Conservation (phyloP, 1,139 yeast genomes). For the Blastobotrys malaysiensis region DNA sequence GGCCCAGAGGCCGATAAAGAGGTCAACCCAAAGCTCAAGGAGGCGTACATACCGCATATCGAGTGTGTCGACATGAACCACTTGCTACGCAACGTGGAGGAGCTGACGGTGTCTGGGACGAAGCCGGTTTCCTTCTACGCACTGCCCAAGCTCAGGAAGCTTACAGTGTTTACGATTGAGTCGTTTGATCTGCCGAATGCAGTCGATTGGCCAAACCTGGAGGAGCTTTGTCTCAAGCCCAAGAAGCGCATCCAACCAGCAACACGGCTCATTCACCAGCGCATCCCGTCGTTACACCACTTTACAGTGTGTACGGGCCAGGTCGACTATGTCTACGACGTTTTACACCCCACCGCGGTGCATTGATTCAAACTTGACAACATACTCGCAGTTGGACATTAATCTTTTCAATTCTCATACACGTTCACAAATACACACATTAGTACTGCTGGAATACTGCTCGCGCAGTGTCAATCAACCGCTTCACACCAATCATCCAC, state of each 20-base stretch:
- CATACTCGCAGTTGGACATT: not conserved
- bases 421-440: not conserved
- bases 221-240: not conserved
- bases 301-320: not conserved
- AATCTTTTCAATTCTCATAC: not conserved
- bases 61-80: not conserved
- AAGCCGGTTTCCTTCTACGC: not conserved
- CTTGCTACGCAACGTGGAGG: not conserved
- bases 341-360: not conserved
- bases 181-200: not conserved
- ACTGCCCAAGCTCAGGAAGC: not conserved
- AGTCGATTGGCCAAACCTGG: not conserved
- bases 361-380: not conserved
- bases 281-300: not conserved
- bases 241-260: not conserved
- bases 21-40: not conserved
- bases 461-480: conserved; percentile 66
- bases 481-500: conserved; percentile 91
- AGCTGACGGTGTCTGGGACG: not conserved
- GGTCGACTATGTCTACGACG: not conserved
- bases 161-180: not conserved
- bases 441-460: conserved; percentile 23
- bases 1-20: not conserved
- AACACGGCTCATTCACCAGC: not conserved
- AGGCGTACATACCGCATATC: not conserved